A percentile compares a stretch with the other conserved stretches of the same genome.
Conservation (phyloP, 371 early-diverging fungal genomes). For the Nematocida ironsii region DNA sequence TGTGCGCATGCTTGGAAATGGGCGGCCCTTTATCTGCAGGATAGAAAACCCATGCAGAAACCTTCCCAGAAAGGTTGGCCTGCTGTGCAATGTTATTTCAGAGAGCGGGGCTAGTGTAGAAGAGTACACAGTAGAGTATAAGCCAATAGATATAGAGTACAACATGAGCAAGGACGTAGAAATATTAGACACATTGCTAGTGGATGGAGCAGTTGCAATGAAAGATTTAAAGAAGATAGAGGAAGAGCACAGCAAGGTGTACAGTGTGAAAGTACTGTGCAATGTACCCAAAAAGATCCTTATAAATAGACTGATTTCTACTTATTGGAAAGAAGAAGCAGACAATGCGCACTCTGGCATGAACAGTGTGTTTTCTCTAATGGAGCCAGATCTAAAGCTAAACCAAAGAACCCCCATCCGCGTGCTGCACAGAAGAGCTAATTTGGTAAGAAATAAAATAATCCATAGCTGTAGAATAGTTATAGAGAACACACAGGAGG, state of each 20-base stretch:
- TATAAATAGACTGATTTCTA: not conserved
- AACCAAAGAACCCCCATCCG: slow-evolving; percentile 87
- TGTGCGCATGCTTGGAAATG: slow-evolving; percentile 84
- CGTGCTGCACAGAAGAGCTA: slow-evolving; percentile 72
- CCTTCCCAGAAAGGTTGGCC: slow-evolving; percentile 69
- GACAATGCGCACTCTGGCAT: not conserved
- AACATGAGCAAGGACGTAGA: slow-evolving; percentile 18
- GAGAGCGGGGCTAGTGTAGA: slow-evolving; percentile 61
- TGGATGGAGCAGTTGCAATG: slow-evolving; percentile 45
- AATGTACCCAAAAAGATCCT: not conserved
- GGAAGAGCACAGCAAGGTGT: slow-evolving; percentile 53
- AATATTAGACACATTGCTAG: slow-evolving; percentile 16
- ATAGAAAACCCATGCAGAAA: slow-evolving; percentile 77
- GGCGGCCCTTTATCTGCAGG: slow-evolving; percentile 86
- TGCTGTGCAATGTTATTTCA: slow-evolving; percentile 46
- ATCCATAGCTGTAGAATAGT: slow-evolving; percentile 30
- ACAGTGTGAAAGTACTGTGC: slow-evolving; percentile 45
- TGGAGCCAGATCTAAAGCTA: slow-evolving; percentile 64
- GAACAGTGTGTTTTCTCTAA: not conserved
- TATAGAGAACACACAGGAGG: slow-evolving; percentile 71
- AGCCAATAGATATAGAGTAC: not conserved
- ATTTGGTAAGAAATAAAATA: slow-evolving; percentile 58
- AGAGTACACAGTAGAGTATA: slow-evolving; percentile 22
- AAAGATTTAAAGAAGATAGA: slow-evolving; percentile 56
- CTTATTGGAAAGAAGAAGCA: not conserved